Base-by-base conservation (phyloP, 2,329 filamentous ascomycete genomes). In the Phialophora expanda region DNA sequence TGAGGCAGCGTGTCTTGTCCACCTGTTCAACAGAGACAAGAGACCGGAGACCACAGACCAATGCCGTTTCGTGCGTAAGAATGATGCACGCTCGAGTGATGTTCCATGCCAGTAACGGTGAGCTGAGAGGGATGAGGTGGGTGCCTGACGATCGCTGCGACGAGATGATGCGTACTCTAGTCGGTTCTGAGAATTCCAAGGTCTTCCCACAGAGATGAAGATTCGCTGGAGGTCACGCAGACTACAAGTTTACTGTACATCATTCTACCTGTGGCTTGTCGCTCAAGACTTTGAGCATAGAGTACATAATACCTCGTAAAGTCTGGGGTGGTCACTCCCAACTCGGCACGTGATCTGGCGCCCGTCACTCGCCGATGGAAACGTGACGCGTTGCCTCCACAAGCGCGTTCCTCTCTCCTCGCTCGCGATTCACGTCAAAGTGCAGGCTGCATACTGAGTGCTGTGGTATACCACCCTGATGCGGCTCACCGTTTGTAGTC, bases 401-500 rank as follows among this genome's bases (percentile, higher is more conserved):
- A 26, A 53, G 22, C 48, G 48, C 48, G 48, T 53, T 24, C 11
- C 48, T 26, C 48, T 53, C 26, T 14, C 9, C 12, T 53, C 48
- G 26, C 9, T 20, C 26, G 12, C 48, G 26, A 24, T 28, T 12
- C 48, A 53, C 48, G 48, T n/a, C 48, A 26, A 26, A 26, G 9
- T 6, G 48, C 48, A 28, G 14, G 9, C 48, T 53, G 4, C 4
- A 51, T 4, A 53, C 48, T 11, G n/a, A 24, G 11, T 12, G 24
- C 30, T 8, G 11, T 50, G n/a, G 22, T 38, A 22, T 58, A 24
- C n/a, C 54, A 46, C 64, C 46, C 8, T 30, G 26, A 65, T 50
- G 14, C 28, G 17, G 20, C 34, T 30, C 3, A 61, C 8, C 32
- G 50, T 61, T 38, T 17, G 24, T 64, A 56, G 38, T 64, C 34